Evolutionary conservation across 169 alveolate species (phyloP).

Genomic region (Plasmodium gonderi): DNA sequence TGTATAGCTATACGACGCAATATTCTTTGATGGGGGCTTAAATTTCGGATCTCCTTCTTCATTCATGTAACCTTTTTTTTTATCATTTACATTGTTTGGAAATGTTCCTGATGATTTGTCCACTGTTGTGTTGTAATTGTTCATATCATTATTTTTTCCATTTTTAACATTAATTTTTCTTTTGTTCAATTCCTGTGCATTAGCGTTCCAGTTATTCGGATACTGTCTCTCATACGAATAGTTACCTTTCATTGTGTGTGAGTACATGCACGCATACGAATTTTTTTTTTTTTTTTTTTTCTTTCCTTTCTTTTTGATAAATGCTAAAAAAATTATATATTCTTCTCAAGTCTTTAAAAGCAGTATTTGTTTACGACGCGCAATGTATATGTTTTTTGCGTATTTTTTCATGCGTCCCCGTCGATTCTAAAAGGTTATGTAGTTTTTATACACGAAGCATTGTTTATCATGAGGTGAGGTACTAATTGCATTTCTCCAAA

Average conservation of each 20-base stretch:
- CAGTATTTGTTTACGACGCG: no score
- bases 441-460: no score
- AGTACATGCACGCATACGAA: neutral
- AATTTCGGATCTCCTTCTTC: neutral
- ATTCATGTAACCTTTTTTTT: neutral
- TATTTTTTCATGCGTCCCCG: neutral
- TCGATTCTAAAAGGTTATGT: no score
- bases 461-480: neutral
- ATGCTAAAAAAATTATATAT: no score
- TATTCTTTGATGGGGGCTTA: neutral
- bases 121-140: neutral
- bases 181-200: neutral
- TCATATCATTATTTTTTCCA: neutral
- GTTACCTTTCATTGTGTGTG: slow-evolving; percentile 6
- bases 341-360: no score
- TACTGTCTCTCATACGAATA: slow-evolving; percentile 5
- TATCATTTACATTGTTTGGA: neutral
- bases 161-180: neutral
- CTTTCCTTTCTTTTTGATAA: neutral
- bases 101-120: neutral
- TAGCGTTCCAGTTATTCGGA: neutral
- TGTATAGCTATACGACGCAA: neutral
- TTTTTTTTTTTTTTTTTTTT: neutral
- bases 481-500: neutral
- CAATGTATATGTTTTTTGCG: neutral